Base-by-base conservation (phyloP, 2,329 filamentous ascomycete species). In the Fonsecaea multimorphosa region DNA sequence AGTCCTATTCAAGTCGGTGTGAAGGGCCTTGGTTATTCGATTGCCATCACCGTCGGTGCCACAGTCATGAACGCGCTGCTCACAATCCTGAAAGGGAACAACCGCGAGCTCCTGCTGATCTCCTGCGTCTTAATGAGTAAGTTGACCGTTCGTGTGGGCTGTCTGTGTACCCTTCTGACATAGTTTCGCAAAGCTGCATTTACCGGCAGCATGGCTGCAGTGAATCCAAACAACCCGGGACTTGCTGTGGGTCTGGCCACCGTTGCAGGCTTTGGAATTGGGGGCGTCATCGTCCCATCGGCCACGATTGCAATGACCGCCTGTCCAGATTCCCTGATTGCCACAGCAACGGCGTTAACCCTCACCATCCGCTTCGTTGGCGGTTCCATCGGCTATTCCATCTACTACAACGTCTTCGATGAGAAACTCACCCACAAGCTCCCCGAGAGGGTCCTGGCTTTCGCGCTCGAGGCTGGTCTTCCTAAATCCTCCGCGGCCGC, bases 281-380 rank as follows among this genome's bases (percentile, higher is more conserved):
- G 88, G 6, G 88, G 86, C 0, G 87, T 91, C 54, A 84, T 90
- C 16, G 85, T 91, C 3, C 88, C 88, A 0, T 84, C 86, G 0
- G 87, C 86, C 0, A 88, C 90, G 68, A 88, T 91, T 64, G 86
- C 86, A 3, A 88, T 87, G 12, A 89, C 91, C 70, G 86, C 90
- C 67, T 89, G 87, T 66, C 87, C 88, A 0, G 86, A 89, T 76
- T 78, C 90, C 57, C 80, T 91, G 3, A 90, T 91, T 67, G 89
- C 87, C 7, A 91, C 88, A 1, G 83, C 90, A 46, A 85, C 88
- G 1, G 87, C 89, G 7, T 78, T 91, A 24, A 90, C 88, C 0
- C 83, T 91, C 32, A 84, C 87, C n/a, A 85, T 91, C 69, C 87
- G 89, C 38, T 86, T 89, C 61, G 82, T 91, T 34, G 89, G 89